Percentiles rank a stretch among this genome's conserved stretches.
phyloP scores from a whole-genome alignment of 1,284 basidiomycete genomes.

The Mycosarcoma mackinlayi region DNA sequence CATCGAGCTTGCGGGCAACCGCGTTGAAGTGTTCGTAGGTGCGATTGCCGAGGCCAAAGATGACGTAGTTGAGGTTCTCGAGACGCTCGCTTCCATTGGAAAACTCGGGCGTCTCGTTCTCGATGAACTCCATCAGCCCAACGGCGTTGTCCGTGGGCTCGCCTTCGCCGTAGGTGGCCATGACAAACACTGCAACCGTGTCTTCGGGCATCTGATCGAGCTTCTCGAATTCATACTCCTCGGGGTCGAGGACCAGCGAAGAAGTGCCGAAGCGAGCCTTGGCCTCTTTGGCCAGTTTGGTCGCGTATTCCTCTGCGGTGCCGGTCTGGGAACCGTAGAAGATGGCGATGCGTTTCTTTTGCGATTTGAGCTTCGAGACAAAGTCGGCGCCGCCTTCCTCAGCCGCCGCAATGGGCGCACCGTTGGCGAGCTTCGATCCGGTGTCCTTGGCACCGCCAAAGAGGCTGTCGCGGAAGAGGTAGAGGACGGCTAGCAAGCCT shows the following conservation, averaged over 20 bases:
- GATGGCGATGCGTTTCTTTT: constrained; percentile 66
- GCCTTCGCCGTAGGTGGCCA: constrained; percentile 98
- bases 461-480: constrained; percentile 43
- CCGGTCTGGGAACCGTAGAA: constrained; percentile 67
- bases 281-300: constrained; percentile 66
- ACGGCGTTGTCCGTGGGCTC: constrained; percentile 99
- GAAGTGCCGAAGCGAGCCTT: constrained; percentile 66
- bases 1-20: constrained; percentile 84
- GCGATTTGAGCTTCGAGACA: constrained; percentile 54
- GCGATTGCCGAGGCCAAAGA: constrained; percentile 91
- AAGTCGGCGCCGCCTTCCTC: constrained; percentile 46
- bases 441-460: constrained; percentile 44
- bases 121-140: constrained; percentile 88
- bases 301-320: constrained; percentile 67
- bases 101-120: constrained; percentile 87
- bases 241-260: constrained; percentile 65
- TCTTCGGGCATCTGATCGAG: constrained; percentile 89
- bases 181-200: constrained; percentile 87
- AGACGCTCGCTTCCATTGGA: constrained; percentile 81
- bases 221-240: constrained; percentile 89
- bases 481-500: constrained; percentile 49
- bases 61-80: constrained; percentile 82
- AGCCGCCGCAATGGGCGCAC: constrained; percentile 16
- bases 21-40: constrained; percentile 86
- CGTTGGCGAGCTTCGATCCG: constrained; percentile 54